phyloP scores from a whole-genome alignment of 148 eudicot genomes.

The Euryodendron excelsum region DNA sequence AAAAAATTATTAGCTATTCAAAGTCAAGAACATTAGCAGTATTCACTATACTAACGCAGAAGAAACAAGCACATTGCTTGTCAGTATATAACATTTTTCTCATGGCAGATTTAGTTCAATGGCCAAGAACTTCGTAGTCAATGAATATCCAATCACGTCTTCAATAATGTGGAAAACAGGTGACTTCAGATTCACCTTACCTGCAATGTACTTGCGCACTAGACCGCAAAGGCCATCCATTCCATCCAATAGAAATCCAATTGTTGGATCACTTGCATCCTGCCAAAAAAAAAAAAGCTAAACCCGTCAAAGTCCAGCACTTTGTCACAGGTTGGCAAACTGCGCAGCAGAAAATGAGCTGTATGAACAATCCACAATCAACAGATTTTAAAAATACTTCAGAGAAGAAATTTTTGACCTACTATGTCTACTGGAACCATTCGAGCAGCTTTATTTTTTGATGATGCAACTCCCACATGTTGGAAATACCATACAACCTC shows the following conservation, averaged over 20 bases:
- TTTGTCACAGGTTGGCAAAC: conserved; percentile 1
- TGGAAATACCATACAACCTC: conserved; percentile 98
- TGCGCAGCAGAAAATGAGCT: background rate
- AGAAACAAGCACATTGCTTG: conserved; percentile 4
- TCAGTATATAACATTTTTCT: background rate
- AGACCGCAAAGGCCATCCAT: conserved; percentile 92
- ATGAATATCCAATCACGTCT: background rate
- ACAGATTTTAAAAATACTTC: background rate
- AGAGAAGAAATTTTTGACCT: conserved; percentile 29
- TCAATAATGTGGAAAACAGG: background rate
- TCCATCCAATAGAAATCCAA: conserved; percentile 89
- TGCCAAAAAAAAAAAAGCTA: conserved; percentile 35
- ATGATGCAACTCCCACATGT: conserved; percentile 86
- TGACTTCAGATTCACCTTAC: conserved; percentile 31
- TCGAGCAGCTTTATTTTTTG: conserved; percentile 73
- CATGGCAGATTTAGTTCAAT: background rate
- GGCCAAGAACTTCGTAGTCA: background rate
- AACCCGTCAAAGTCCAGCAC: conserved; percentile 12
- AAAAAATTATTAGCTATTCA: background rate
- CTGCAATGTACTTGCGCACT: conserved; percentile 99
- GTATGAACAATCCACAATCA: conserved; percentile 7
- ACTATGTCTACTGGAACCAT: conserved; percentile 76
- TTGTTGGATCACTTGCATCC: conserved; percentile 99
- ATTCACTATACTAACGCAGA: background rate
- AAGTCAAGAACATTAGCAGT: conserved; percentile 1